These are phyloP conservation scores for Cyclotella choctawhatcheeana DNA, from an alignment of 108 stramenopile genomes.

Conservation along the genomic window DNA sequence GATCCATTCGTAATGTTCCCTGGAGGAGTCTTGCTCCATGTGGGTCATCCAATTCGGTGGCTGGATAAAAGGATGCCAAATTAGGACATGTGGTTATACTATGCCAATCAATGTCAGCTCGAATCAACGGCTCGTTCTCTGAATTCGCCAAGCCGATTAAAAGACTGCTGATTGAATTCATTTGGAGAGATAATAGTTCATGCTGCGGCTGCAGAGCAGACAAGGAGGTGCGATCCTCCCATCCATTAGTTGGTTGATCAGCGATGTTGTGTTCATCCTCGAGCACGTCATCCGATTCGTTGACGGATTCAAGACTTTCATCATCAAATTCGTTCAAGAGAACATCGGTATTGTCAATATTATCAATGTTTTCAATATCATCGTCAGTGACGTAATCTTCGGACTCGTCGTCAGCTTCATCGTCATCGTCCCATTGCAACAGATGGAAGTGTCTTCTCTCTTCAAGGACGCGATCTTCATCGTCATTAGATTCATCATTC, in stretches of 20 bases:
- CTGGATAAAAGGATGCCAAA: constrained; percentile 25
- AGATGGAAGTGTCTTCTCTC: constrained; percentile 48
- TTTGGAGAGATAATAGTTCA: constrained; percentile 6
- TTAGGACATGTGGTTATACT: constrained; percentile 31
- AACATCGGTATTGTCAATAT: constrained; percentile 12
- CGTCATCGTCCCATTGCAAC: constrained; percentile 28
- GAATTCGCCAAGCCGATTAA: constrained; percentile 37
- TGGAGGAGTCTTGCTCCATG: constrained; percentile 34
- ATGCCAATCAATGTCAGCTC: constrained; percentile 48
- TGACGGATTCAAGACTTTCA: too few species aligned
- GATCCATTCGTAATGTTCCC: constrained; percentile 48
- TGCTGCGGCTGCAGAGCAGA: constrained; percentile 29
- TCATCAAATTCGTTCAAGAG: constrained; percentile 18
- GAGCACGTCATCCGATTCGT: too few species aligned
- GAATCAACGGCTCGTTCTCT: constrained; percentile 40
- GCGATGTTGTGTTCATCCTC: constrained; percentile 21
- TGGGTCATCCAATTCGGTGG: constrained; percentile 14
- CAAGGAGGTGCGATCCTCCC: not conserved
- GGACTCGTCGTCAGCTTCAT: constrained; percentile 25
- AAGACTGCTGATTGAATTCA: constrained; percentile 19
- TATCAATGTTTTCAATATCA: too few species aligned
- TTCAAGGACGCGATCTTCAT: constrained; percentile 58
- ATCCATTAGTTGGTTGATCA: constrained; percentile 1
- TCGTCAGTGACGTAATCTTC: constrained; percentile 15
- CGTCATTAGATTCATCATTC: constrained; percentile 48